phyloP scores from a whole-genome alignment of 192 early-diverging fungal species.

The Linnemannia exigua region DNA sequence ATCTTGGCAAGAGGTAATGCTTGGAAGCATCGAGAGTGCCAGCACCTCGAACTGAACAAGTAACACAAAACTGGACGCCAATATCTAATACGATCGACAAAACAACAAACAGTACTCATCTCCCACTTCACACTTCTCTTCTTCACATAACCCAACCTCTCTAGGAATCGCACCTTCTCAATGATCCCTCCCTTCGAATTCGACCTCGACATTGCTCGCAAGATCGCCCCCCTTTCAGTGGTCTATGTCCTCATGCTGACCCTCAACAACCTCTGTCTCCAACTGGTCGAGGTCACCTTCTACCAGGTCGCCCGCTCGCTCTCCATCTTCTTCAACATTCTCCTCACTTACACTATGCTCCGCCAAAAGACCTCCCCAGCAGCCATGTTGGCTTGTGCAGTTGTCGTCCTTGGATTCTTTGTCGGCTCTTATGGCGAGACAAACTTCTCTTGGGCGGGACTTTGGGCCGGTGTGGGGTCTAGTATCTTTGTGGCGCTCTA shows the following conservation, averaged over 20 bases:
- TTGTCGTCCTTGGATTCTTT: slow-evolving; percentile 75
- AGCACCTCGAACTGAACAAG: neutral
- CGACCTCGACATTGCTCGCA: slow-evolving; percentile 62
- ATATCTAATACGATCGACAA: neutral
- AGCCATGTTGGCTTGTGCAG: slow-evolving; percentile 67
- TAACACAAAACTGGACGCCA: neutral
- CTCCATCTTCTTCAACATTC: slow-evolving; percentile 77
- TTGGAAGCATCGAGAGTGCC: no score
- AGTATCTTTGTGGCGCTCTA: slow-evolving; percentile 77
- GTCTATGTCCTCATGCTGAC: slow-evolving; percentile 78
- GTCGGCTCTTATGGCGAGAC: slow-evolving; percentile 77
- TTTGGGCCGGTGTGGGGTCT: slow-evolving; percentile 75
- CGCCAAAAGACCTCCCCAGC: slow-evolving; percentile 64
- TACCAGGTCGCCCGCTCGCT: slow-evolving; percentile 78
- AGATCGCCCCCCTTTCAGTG: slow-evolving; percentile 70
- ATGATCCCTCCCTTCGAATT: slow-evolving; percentile 78
- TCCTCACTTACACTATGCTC: slow-evolving; percentile 75
- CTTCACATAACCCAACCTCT: neutral
- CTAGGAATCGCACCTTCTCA: slow-evolving; percentile 63
- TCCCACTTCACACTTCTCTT: neutral
- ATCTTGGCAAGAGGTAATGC: slow-evolving; percentile 70
- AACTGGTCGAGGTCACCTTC: slow-evolving; percentile 77
- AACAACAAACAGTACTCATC: slow-evolving; percentile 1
- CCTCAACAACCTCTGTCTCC: slow-evolving; percentile 75
- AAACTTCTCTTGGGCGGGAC: slow-evolving; percentile 74